Base-by-base conservation (phyloP, 83 land plant genomes). In the Thuja plicata region DNA sequence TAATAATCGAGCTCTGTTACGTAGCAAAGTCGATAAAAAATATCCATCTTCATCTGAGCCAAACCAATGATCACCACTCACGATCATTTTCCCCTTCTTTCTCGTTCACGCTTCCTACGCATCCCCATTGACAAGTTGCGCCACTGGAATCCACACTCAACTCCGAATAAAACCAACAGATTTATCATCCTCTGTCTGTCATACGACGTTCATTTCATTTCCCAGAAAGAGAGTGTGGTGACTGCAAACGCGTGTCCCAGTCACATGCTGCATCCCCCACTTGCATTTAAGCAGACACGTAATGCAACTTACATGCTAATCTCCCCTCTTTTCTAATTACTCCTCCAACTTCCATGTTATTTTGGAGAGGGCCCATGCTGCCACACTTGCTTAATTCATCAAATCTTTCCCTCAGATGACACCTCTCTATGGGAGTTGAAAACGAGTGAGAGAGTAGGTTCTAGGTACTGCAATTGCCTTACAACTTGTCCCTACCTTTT, bases 221-320 rank as follows among this genome's bases (percentile, higher is more conserved):
- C 45, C 45, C 5, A 43, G 45, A 43, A 43, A 43, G 45, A 43
- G 45, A 43, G 45, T 3, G 45, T 43, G 45, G 45, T 1, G 45
- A 43, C 5, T 43, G 45, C 45, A 43, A 41, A 60, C 73, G 82
- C 32, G 35, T 38, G 24, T 34, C 24, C 41, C 4, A 4, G 12
- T 76, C 79, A 76, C 79, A 76, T 76, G 79, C 79, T 35, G 32
- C 78, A 74, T 74, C 34, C 78, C 78, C 12, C 34, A 30, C 78
- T 74, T 62, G 35, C 13, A 74, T 1, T 32, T 74, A 2, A 32
- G 30, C 77, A 8, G 35, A 71, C 76, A 71, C 76, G 76, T 71
- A 71, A 17, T 66, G 73, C 73, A 70, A 32, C 35, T 73, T 30
- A 30, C 13, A 32, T 30, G 78, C 78, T 10, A 21, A 4, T 30